Evolutionary conservation across 2,329 filamentous ascomycete species (phyloP).

Genomic region (Claviceps sorghi): DNA sequence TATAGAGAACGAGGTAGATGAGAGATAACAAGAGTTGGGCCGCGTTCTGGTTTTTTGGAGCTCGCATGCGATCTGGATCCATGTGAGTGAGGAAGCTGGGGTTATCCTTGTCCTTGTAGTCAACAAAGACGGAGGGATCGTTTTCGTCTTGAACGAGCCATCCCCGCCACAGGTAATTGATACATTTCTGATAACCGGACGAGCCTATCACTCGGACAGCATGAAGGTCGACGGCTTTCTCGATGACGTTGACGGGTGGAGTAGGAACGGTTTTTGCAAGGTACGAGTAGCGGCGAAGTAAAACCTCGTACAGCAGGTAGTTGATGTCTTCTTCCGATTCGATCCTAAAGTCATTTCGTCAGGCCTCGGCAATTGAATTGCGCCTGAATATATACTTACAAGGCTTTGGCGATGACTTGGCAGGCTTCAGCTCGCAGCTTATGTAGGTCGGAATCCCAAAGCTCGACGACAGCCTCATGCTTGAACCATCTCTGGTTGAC

Average conservation of each 20-base stretch:
- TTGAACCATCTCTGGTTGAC: conserved; percentile 62
- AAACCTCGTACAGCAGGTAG: conserved; percentile 65
- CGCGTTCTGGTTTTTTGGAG: conserved; percentile 82
- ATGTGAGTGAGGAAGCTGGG: conserved; percentile 67
- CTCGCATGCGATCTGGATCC: conserved; percentile 86
- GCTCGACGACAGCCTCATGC: conserved; percentile 61
- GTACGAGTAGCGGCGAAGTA: conserved; percentile 82
- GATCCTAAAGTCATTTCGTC: conserved; percentile 39
- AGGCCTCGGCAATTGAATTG: background rate
- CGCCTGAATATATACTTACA: conserved; percentile 25
- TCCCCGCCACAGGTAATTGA: conserved; percentile 81
- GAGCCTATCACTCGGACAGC: conserved; percentile 78
- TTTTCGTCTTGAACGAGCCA: conserved; percentile 95
- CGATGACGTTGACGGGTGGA: conserved; percentile 70
- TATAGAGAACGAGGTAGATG: conserved; percentile 73
- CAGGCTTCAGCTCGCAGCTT: conserved; percentile 66
- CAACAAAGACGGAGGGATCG: conserved; percentile 76
- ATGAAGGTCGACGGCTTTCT: conserved; percentile 86
- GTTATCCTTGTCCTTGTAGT: conserved; percentile 72
- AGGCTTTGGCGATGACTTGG: conserved; percentile 77
- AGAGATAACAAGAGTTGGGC: conserved; percentile 76
- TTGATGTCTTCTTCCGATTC: conserved; percentile 66
- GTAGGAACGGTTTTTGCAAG: conserved; percentile 58
- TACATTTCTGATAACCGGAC: conserved; percentile 91
- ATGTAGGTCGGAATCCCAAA: conserved; percentile 87